Conservation (phyloP, 2,329 filamentous ascomycete species). For the Emericellopsis cladophorae region DNA sequence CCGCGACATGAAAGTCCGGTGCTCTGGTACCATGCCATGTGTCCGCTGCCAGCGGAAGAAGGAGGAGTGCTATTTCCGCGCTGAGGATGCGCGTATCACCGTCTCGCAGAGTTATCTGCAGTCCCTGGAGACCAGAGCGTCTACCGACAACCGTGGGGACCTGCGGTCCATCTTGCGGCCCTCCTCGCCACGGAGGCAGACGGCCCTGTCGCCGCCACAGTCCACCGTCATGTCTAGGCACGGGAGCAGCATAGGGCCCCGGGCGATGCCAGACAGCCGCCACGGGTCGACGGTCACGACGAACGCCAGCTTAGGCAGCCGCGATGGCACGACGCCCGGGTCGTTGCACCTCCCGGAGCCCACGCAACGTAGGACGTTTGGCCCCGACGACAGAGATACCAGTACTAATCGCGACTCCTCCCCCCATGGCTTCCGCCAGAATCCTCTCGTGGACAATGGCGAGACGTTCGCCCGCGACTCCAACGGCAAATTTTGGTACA, state of each 20-base stretch:
- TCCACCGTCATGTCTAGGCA: background rate
- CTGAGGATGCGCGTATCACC: constrained; percentile 1
- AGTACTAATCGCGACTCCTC: background rate
- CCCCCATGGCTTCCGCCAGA: constrained; percentile 6
- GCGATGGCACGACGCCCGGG: background rate
- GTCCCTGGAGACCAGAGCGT: background rate
- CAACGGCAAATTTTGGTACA: constrained; percentile 18
- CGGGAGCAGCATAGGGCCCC: background rate
- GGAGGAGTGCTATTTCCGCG: constrained; percentile 2
- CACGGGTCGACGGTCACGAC: background rate
- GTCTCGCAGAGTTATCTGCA: constrained; percentile 1
- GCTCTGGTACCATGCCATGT: constrained; percentile 2
- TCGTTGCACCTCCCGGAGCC: background rate
- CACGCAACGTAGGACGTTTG: background rate
- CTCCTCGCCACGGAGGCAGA: background rate
- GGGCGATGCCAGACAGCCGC: background rate
- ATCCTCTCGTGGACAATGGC: constrained; percentile 17
- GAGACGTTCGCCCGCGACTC: constrained; percentile 15
- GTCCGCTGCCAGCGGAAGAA: constrained; percentile 1
- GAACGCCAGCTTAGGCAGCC: background rate
- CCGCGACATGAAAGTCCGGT: constrained; percentile 3
- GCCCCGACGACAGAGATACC: background rate
- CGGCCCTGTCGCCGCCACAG: background rate
- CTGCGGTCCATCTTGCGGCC: background rate
- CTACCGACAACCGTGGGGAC: background rate